A percentile compares a stretch with the other conserved stretches of the same genome.
These are phyloP conservation scores for Biancaea sappan DNA, from an alignment of 306 rosid species.

Conservation along the genomic window DNA sequence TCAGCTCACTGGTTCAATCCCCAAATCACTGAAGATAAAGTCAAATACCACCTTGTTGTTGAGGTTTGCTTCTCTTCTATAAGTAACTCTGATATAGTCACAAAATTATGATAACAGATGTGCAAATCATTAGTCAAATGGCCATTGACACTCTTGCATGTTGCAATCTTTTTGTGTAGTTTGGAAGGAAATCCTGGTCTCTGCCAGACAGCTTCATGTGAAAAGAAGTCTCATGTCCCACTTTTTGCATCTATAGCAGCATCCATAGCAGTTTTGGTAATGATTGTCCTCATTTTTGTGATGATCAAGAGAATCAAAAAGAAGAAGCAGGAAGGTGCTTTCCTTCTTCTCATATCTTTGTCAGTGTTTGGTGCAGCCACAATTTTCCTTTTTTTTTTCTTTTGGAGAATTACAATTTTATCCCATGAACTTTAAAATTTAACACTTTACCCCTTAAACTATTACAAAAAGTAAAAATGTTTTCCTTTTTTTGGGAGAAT, in stretches of 20 bases:
- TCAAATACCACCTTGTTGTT: constrained; percentile 3
- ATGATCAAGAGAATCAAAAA: constrained; percentile 1
- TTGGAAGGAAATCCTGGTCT: constrained; percentile 13
- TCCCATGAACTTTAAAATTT: too few relatives aligned
- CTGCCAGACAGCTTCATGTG: background rate
- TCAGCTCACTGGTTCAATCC: constrained; percentile 33
- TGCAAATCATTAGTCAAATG: too few relatives aligned
- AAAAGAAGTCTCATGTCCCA: background rate
- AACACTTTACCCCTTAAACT: too few relatives aligned
- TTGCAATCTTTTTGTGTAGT: background rate
- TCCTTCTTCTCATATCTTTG: too few relatives aligned
- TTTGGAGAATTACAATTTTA: too few relatives aligned
- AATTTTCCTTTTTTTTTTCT: too few relatives aligned
- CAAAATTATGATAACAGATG: too few relatives aligned
- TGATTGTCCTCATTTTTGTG: background rate
- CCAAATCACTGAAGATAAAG: constrained; percentile 30
- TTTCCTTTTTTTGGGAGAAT: too few relatives aligned
- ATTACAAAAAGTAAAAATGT: too few relatives aligned
- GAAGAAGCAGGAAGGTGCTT: background rate
- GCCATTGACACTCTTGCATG: too few relatives aligned
- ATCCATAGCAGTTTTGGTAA: background rate
- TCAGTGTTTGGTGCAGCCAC: too few relatives aligned
- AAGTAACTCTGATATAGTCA: too few relatives aligned
- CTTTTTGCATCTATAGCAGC: constrained; percentile 13
- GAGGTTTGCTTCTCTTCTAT: background rate